Percentiles rank a stretch among this genome's conserved stretches.
These are phyloP conservation scores for Suhomyces sp. DNA, from an alignment of 805 yeast species.

Conservation along the genomic window DNA sequence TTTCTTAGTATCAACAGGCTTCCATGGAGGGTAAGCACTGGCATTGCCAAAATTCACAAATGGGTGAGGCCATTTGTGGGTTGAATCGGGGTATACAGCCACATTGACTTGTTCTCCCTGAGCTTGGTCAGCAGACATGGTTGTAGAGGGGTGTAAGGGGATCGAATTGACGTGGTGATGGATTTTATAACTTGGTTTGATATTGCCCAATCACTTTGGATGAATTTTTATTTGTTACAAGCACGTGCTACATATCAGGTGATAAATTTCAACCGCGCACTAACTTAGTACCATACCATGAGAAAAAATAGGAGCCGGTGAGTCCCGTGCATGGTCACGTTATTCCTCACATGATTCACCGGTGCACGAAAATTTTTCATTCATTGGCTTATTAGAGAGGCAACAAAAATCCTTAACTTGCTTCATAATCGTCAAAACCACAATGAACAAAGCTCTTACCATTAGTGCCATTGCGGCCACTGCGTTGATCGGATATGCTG, in stretches of 20 bases:
- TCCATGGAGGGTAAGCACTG: constrained; percentile 46
- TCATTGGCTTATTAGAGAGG: too few relatives aligned
- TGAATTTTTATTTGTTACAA: constrained; percentile 2
- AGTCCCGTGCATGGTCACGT: constrained; percentile 1
- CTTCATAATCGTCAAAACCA: too few relatives aligned
- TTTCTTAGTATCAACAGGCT: constrained; percentile 55
- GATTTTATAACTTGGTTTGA: too few relatives aligned
- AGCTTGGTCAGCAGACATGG: too few relatives aligned
- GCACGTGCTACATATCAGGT: too few relatives aligned
- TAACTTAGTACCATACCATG: too few relatives aligned
- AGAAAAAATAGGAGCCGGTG: too few relatives aligned
- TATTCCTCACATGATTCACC: constrained; percentile 2
- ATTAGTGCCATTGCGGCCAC: constrained; percentile 48
- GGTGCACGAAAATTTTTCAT: constrained; percentile 4
- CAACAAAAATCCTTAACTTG: too few relatives aligned
- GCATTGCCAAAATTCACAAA: constrained; percentile 39
- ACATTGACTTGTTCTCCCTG: constrained; percentile 9
- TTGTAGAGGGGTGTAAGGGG: too few relatives aligned
- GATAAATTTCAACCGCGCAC: too few relatives aligned
- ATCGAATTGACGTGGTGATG: too few relatives aligned
- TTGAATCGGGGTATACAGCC: constrained; percentile 38
- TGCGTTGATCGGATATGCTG: constrained; percentile 69
- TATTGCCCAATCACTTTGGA: constrained; percentile 5
- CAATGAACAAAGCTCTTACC: constrained; percentile 31
- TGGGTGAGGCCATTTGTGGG: constrained; percentile 42